Conservation (phyloP, 2,329 filamentous ascomycete genomes). For the Pyrenochaeta sp. region DNA sequence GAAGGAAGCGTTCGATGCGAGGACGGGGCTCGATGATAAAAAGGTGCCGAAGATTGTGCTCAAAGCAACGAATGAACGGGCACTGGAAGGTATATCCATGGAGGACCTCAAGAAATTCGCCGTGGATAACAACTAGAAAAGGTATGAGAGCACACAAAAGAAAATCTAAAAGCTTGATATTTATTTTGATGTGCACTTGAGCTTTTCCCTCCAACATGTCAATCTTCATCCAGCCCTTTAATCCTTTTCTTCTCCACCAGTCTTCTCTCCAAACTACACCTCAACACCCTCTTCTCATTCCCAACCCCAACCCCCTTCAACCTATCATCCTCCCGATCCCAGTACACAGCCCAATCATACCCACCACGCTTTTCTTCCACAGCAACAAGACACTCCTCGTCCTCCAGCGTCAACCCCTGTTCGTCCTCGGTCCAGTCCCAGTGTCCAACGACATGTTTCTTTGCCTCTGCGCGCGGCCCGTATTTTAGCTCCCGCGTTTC, state of each 20-base stretch:
- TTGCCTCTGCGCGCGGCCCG: slow-evolving; percentile 73
- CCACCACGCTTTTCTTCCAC: slow-evolving; percentile 60
- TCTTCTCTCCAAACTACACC: slow-evolving; percentile 55
- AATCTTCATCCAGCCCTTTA: slow-evolving; percentile 22
- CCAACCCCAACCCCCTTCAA: slow-evolving; percentile 48
- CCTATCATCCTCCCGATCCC: slow-evolving; percentile 57
- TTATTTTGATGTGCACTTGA: too few relatives aligned
- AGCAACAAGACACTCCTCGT: slow-evolving; percentile 63
- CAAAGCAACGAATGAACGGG: slow-evolving; percentile 62
- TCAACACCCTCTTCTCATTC: slow-evolving; percentile 51
- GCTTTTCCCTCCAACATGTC: neutral
- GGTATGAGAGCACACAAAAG: too few relatives aligned
- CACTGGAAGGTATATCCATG: slow-evolving; percentile 56
- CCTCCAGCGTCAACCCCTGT: slow-evolving; percentile 60
- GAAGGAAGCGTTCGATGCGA: slow-evolving; percentile 66
- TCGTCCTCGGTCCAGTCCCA: slow-evolving; percentile 80
- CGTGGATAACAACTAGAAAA: slow-evolving; percentile 45
- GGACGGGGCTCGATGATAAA: slow-evolving; percentile 55
- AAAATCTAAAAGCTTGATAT: too few relatives aligned
- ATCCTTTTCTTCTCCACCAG: slow-evolving; percentile 32
- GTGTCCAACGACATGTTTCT: slow-evolving; percentile 75
- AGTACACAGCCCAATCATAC: slow-evolving; percentile 62
- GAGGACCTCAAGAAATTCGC: slow-evolving; percentile 61
- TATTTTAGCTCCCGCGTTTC: slow-evolving; percentile 68
- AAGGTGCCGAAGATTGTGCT: slow-evolving; percentile 59